Conservation (phyloP, 371 early-diverging fungal genomes). For the Phascolomyces articulosus region DNA sequence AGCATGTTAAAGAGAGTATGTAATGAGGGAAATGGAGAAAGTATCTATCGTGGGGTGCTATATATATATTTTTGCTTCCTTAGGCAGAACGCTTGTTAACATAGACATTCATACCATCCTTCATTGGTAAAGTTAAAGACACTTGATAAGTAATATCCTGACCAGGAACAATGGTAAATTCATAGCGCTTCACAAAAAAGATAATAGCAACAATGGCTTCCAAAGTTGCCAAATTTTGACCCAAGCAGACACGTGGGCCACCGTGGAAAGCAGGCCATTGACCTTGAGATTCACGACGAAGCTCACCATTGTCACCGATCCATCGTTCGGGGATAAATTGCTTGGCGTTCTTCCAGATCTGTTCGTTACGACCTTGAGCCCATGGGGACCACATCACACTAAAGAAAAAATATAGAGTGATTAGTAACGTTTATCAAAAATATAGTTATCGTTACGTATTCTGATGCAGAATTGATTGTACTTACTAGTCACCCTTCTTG, state of each 20-base stretch:
- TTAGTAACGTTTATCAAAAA: too few relatives aligned
- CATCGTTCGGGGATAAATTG: slow-evolving; percentile 69
- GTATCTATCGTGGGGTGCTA: too few relatives aligned
- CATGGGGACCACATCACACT: slow-evolving; percentile 51
- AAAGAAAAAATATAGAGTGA: too few relatives aligned
- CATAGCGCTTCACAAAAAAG: slow-evolving; percentile 49
- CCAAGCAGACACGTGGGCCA: slow-evolving; percentile 41
- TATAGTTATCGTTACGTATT: too few relatives aligned
- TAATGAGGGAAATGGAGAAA: too few relatives aligned
- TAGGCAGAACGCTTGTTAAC: slow-evolving; percentile 28
- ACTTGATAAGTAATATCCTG: slow-evolving; percentile 38
- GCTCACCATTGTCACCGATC: slow-evolving; percentile 33
- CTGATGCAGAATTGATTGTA: too few relatives aligned
- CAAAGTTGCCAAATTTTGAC: slow-evolving; percentile 56
- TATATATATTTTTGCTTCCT: too few relatives aligned
- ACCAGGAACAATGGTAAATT: slow-evolving; percentile 46
- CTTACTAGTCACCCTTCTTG: slow-evolving; percentile 48
- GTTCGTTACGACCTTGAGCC: slow-evolving; percentile 54
- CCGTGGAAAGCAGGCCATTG: slow-evolving; percentile 56
- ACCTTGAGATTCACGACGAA: slow-evolving; percentile 30
- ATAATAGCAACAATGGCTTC: slow-evolving; percentile 52
- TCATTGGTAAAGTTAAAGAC: slow-evolving; percentile 58
- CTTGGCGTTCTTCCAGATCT: slow-evolving; percentile 65
- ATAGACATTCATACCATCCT: slow-evolving; percentile 41
- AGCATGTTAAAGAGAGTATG: too few relatives aligned